A percentile compares a stretch with the other conserved stretches of the same genome.
Evolutionary conservation across 306 rosid species (phyloP).

Genomic region (Oemleria cerasiformis): DNA sequence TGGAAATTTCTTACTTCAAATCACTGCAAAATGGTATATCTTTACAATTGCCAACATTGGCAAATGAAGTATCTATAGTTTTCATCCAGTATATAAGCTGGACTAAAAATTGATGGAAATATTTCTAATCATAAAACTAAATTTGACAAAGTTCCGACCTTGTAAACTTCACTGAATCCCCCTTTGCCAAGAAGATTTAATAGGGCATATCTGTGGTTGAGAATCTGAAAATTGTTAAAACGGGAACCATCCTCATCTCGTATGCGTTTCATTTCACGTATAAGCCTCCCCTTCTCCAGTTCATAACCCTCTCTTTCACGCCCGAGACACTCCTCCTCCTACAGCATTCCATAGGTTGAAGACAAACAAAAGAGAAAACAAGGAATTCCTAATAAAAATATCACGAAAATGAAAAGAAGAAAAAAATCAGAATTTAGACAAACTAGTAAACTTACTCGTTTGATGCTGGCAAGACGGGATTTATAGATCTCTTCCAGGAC

Average conservation of each 20-base stretch:
- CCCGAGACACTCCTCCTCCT: conserved; percentile 85
- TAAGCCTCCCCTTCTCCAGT: conserved; percentile 89
- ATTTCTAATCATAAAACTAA: conserved; percentile 9
- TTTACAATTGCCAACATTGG: conserved; percentile 81
- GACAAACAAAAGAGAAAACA: background rate
- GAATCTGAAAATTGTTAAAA: conserved; percentile 95
- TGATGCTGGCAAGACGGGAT: conserved; percentile 88
- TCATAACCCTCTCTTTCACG: conserved; percentile 97
- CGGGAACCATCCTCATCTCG: conserved; percentile 99
- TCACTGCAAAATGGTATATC: conserved; percentile 89
- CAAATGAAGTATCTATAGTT: conserved; percentile 46
- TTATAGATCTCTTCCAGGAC: conserved; percentile 92
- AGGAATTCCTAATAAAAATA: background rate
- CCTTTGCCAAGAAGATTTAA: conserved; percentile 99
- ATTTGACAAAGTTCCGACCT: conserved; percentile 63
- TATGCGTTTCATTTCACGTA: conserved; percentile 99
- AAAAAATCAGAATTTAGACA: conserved; percentile 7
- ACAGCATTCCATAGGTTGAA: conserved; percentile 15
- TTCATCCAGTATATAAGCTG: conserved; percentile 27
- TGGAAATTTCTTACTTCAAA: conserved; percentile 97
- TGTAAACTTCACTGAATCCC: conserved; percentile 98
- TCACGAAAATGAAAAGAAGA: conserved; percentile 14
- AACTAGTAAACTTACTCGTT: conserved; percentile 59
- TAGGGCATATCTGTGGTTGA: conserved; percentile 84
- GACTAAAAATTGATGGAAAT: conserved; percentile 3